Evolutionary conservation across 208 protist species (phyloP).

Genomic region (Wallacemonas collosoma): DNA sequence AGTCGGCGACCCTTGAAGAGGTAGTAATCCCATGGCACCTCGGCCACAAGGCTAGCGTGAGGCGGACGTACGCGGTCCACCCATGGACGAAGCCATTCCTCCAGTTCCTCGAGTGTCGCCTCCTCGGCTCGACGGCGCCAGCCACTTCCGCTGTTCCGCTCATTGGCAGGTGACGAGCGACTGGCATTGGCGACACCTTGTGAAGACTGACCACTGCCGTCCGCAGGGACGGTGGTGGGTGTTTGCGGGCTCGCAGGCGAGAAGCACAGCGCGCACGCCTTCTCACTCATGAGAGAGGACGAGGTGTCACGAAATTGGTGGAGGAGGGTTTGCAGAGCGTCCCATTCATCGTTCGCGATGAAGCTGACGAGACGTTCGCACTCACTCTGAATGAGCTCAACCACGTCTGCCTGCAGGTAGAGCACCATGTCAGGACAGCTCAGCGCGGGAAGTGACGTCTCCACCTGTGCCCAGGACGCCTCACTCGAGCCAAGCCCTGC

Average conservation of each 20-base stretch:
- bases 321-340: conserved; percentile 40
- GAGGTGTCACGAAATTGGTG: conserved; percentile 32
- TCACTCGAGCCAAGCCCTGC: not conserved
- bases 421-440: conserved; percentile 17
- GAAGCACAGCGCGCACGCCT: conserved; percentile 31
- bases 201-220: too few species aligned
- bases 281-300: conserved; percentile 37
- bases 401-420: conserved; percentile 56
- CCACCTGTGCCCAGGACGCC: not conserved
- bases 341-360: conserved; percentile 44
- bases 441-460: not conserved
- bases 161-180: not conserved
- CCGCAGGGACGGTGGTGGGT: not conserved
- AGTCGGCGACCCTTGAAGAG: conserved; percentile 50
- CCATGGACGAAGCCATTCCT: conserved; percentile 72
- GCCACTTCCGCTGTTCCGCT: not conserved
- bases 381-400: conserved; percentile 58
- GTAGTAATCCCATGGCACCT: conserved; percentile 85
- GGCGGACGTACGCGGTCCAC: conserved; percentile 12
- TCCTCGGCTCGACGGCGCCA: conserved; percentile 10
- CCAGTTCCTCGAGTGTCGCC: conserved; percentile 33
- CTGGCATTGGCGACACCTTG: too few species aligned
- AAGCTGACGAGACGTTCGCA: conserved; percentile 81
- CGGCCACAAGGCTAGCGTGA: conserved; percentile 35
- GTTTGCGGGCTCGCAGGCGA: conserved; percentile 20